Conservation (phyloP, 495 filamentous ascomycete species). For the Penicillium paradoxum region DNA sequence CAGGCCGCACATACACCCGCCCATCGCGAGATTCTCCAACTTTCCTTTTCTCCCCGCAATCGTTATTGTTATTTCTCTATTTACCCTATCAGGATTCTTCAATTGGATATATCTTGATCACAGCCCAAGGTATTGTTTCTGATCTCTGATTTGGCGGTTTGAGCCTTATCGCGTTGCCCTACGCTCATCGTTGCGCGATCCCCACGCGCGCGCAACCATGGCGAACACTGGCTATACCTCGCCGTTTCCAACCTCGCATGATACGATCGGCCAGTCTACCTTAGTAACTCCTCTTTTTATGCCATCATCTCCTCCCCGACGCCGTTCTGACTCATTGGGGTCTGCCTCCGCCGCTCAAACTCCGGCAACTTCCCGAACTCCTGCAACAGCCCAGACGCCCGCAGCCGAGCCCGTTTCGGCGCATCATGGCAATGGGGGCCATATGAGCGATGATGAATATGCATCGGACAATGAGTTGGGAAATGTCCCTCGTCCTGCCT, state of each 20-base stretch:
- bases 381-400: constrained; percentile 25
- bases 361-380: constrained; percentile 21
- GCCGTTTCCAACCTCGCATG: constrained; percentile 41
- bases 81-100: background rate
- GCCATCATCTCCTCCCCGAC: constrained; percentile 33
- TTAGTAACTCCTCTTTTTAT: constrained; percentile 38
- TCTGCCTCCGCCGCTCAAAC: constrained; percentile 26
- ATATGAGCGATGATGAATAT: constrained; percentile 1
- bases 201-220: constrained; percentile 27
- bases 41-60: constrained; percentile 4
- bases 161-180: background rate
- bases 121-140: background rate
- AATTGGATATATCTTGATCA: background rate
- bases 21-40: constrained; percentile 8
- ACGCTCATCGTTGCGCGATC: constrained; percentile 8
- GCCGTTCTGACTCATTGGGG: constrained; percentile 15
- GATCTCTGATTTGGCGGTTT: background rate
- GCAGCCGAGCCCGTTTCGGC: constrained; percentile 16
- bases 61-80: constrained; percentile 19
- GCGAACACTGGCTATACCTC: constrained; percentile 35
- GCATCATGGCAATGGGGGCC: constrained; percentile 2
- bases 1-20: constrained; percentile 9
- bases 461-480: constrained; percentile 18
- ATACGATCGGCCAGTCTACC: constrained; percentile 43
- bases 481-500: constrained; percentile 18